Evolutionary conservation across 331 rosid species (phyloP), one percentile per base, ranked within the genome.

Genomic region (Malus hybrid): DNA sequence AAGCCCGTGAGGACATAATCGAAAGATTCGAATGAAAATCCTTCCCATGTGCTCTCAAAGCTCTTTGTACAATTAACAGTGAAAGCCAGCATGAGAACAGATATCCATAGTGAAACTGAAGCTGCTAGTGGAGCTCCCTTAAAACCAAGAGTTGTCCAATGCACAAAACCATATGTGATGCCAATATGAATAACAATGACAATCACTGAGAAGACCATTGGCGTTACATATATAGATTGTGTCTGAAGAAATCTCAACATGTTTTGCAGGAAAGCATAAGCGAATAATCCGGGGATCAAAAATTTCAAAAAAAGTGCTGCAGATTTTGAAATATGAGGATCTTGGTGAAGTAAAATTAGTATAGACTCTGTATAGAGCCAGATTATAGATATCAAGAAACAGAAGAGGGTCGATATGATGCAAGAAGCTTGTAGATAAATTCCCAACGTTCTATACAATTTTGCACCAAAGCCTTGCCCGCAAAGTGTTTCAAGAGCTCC

Each of bases 401-500:
- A 88, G 79, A 85, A 83, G 31, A 90, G 19, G 20, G 84, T 44
- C 13, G 92, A 84, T 60, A 87, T 87, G 74, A 93, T 84, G 80
- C 91, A 85, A 7, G 90, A 82, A 42, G 93, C 72, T 83, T 93
- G 98, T 8, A 93, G 84, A 82, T 88, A 84, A 44, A 88, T 76
- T 79, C 98, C 98, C 78, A 93, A 42, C 82, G 63, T 55, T 56
- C 86, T 78, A 81, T 87, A 91, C 27, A 69, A 74, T 65, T 83
- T 60, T 60, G 98, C 91, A 0, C 96, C 98, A 83, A 81, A 91
- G 70, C 84, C 92, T 84, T 91, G 97, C 56, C 97, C 98, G 18
- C 97, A 91, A 0, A 91, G 87, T 11, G 97, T 93, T 82, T 93
- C 98, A 12, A 93, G 82, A 50, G 96, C 89, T 70, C 98, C 98